Conservation (phyloP, 1,139 yeast species). For the Yamadazyma mexicana region DNA sequence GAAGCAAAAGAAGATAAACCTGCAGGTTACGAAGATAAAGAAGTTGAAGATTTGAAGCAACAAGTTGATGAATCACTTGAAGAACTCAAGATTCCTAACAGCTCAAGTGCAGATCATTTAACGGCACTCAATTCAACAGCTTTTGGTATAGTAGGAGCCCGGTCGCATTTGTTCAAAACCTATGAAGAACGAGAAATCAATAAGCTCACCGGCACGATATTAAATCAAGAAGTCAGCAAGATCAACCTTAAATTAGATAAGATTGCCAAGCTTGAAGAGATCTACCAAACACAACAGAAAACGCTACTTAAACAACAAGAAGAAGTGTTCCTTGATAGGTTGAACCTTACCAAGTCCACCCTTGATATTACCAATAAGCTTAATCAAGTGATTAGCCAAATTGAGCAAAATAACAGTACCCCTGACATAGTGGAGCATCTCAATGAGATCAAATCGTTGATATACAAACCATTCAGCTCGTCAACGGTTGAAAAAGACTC, state of each 20-base stretch:
- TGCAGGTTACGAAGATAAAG: slow-evolving; percentile 4
- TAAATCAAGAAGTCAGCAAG: slow-evolving; percentile 72
- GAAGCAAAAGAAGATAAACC: slow-evolving; percentile 1
- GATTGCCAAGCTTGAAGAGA: slow-evolving; percentile 70
- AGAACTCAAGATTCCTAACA: slow-evolving; percentile 8
- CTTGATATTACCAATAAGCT: slow-evolving; percentile 52
- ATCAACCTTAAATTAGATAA: slow-evolving; percentile 75
- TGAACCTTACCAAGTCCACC: slow-evolving; percentile 68
- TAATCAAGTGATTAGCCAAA: slow-evolving; percentile 37
- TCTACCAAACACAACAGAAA: slow-evolving; percentile 76
- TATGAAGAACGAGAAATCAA: slow-evolving; percentile 81
- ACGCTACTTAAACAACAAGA: slow-evolving; percentile 76
- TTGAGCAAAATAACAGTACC: slow-evolving; percentile 21
- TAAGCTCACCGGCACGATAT: slow-evolving; percentile 55
- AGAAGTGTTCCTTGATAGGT: slow-evolving; percentile 74
- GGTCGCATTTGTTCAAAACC: slow-evolving; percentile 80
- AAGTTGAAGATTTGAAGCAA: slow-evolving; percentile 4
- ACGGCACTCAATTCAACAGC: slow-evolving; percentile 57
- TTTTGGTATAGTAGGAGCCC: slow-evolving; percentile 71
- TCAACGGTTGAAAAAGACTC: slow-evolving; percentile 21
- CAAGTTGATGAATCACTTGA: slow-evolving; percentile 9
- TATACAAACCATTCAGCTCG: slow-evolving; percentile 51
- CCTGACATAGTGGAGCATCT: slow-evolving; percentile 18
- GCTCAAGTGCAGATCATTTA: slow-evolving; percentile 14
- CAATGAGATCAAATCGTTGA: slow-evolving; percentile 48